A percentile compares a stretch with the other conserved stretches of the same genome.
Evolutionary conservation across 306 rosid species (phyloP).

Genomic region (Corylus heterophylla): DNA sequence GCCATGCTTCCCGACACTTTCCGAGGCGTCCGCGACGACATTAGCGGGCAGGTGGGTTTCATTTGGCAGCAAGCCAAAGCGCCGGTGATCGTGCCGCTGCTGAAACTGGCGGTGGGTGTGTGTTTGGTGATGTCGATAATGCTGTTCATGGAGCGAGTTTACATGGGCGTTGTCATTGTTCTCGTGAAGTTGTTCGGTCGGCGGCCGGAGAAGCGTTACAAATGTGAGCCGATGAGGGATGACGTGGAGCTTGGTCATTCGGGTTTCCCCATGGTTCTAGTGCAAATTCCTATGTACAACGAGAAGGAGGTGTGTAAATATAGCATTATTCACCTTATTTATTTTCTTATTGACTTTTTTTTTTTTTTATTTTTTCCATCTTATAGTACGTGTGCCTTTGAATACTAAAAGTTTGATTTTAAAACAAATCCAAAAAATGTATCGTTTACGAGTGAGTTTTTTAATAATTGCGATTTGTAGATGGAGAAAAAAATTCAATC

Average conservation of each 20-base stretch:
- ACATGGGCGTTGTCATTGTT: conserved; percentile 72
- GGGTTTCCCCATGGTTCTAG: conserved; percentile 62
- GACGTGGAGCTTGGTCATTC: conserved; percentile 75
- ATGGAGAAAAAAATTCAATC: too few relatives aligned
- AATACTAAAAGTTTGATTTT: too few relatives aligned
- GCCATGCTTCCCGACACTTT: conserved; percentile 19
- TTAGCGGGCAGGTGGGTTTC: conserved; percentile 43
- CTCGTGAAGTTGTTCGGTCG: conserved; percentile 53
- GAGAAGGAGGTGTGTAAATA: conserved; percentile 51
- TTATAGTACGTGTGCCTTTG: too few relatives aligned
- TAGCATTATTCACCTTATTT: not conserved
- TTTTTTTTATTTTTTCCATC: too few relatives aligned
- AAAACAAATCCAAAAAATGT: too few relatives aligned
- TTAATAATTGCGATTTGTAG: too few relatives aligned
- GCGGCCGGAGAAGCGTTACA: conserved; percentile 64
- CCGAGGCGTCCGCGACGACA: conserved; percentile 33
- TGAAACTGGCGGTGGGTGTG: conserved; percentile 46
- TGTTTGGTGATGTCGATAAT: conserved; percentile 76
- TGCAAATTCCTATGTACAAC: conserved; percentile 73
- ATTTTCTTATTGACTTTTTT: too few relatives aligned
- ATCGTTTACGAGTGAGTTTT: too few relatives aligned
- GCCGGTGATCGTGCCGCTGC: conserved; percentile 63
- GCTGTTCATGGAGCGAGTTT: conserved; percentile 78
- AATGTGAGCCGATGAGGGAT: conserved; percentile 69
- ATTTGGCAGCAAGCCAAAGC: conserved; percentile 58